Conservation (phyloP, 2,329 filamentous ascomycete species). For the Dactylellina haptotyla region DNA sequence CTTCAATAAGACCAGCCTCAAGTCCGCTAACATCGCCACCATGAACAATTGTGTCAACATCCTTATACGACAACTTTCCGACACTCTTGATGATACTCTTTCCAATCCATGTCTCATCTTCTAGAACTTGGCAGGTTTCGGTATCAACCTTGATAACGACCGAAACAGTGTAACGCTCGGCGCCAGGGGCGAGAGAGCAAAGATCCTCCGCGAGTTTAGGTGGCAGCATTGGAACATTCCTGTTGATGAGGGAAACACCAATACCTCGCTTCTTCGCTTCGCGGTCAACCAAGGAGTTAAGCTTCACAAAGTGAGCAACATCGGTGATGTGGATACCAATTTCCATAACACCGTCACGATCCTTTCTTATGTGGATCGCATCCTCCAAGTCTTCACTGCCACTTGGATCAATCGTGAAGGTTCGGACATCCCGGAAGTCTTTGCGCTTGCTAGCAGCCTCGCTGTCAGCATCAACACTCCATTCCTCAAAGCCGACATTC, state of each 20-base stretch:
- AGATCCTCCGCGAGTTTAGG: constrained; percentile 84
- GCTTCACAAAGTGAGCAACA: constrained; percentile 95
- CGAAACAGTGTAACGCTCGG: constrained; percentile 90
- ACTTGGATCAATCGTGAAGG: constrained; percentile 76
- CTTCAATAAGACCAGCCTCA: constrained; percentile 72
- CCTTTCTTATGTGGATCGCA: constrained; percentile 88
- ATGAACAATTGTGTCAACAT: constrained; percentile 83
- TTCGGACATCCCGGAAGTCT: constrained; percentile 87
- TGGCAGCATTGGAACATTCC: constrained; percentile 86
- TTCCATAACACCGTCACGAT: constrained; percentile 85
- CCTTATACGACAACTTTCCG: constrained; percentile 82
- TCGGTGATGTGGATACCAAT: constrained; percentile 95
- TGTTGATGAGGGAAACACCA: constrained; percentile 92
- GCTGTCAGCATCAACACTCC: constrained; percentile 85
- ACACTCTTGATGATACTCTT: constrained; percentile 92
- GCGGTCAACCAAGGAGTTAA: constrained; percentile 91
- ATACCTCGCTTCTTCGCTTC: constrained; percentile 98
- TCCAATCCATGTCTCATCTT: constrained; percentile 92
- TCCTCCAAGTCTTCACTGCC: constrained; percentile 76
- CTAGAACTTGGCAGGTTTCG: constrained; percentile 78
- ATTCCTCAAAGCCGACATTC: constrained; percentile 90
- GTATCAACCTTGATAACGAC: constrained; percentile 92
- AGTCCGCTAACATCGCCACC: constrained; percentile 72
- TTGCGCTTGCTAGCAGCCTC: constrained; percentile 78
- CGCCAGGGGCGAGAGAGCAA: constrained; percentile 84